These are phyloP conservation scores for Coelastrella sp. DNA, from an alignment of 139 green algal genomes.

Conservation along the genomic window DNA sequence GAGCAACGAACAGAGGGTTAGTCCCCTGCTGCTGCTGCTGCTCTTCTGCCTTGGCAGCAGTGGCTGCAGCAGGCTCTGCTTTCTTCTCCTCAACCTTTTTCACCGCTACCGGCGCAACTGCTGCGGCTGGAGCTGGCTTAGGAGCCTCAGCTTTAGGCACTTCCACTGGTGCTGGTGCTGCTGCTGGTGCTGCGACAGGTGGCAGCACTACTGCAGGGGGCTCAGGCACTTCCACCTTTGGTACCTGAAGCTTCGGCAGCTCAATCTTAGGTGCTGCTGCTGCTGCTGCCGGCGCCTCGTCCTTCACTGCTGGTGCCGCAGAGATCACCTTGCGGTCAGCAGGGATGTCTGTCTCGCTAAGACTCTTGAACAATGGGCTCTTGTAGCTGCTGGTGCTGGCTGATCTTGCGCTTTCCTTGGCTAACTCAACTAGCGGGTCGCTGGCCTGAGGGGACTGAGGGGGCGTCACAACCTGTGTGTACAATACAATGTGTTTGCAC, in stretches of 20 bases:
- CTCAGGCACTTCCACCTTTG: not conserved
- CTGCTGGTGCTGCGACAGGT: constrained; percentile 2
- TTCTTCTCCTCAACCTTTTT: not conserved
- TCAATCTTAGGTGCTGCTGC: not conserved
- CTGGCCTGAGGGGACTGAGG: not conserved
- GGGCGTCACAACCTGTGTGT: no score
- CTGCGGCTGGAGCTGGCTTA: not conserved
- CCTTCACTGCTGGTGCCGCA: not conserved
- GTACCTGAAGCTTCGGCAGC: no score
- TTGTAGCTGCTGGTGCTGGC: not conserved
- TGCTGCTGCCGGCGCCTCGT: not conserved
- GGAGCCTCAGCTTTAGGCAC: not conserved
- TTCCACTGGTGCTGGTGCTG: not conserved
- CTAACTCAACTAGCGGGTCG: constrained; percentile 23
- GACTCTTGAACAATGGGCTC: constrained; percentile 27
- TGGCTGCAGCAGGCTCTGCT: not conserved
- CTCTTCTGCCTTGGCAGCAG: not conserved
- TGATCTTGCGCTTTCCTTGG: constrained; percentile 9
- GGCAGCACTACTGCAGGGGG: not conserved
- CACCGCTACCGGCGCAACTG: not conserved
- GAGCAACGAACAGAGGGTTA: not conserved
- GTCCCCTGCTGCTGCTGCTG: not conserved
- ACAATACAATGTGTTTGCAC: no score
- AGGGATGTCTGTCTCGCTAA: not conserved
- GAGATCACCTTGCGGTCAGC: not conserved